Conservation (phyloP, 2,329 filamentous ascomycete genomes). For the Aureobasidium melanogenum region DNA sequence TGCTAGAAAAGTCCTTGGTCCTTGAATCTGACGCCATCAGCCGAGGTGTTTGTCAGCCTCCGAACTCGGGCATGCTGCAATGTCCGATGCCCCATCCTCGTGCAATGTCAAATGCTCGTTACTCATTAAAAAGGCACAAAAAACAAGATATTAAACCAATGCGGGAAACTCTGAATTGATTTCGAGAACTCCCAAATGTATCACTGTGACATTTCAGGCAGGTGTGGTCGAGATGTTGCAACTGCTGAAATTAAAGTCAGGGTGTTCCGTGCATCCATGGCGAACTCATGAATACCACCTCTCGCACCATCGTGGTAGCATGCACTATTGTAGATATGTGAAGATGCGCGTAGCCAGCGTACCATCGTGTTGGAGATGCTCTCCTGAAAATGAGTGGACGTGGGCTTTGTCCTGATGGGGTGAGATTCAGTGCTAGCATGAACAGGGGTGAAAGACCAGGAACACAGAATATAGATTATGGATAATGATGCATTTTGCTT, state of each 20-base stretch:
- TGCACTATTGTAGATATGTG: background rate
- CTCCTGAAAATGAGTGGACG: background rate
- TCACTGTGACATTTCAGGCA: background rate
- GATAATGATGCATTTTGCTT: constrained; percentile 2
- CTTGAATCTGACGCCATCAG: constrained; percentile 1
- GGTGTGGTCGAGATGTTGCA: background rate
- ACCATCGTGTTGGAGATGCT: background rate
- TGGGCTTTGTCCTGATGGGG: background rate
- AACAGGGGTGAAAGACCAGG: no score
- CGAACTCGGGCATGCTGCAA: background rate
- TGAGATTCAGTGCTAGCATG: no score
- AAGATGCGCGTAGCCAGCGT: background rate
- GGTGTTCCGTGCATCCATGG: background rate
- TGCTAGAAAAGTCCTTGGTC: background rate
- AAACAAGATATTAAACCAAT: background rate
- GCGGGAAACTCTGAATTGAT: background rate
- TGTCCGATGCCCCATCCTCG: background rate
- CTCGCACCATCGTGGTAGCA: background rate
- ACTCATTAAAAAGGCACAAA: background rate
- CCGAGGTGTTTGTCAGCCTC: constrained; percentile 1
- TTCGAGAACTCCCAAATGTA: no score
- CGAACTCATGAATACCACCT: background rate
- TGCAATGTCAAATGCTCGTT: background rate
- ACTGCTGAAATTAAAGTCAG: background rate
- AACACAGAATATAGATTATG: background rate